Conservation (phyloP, 2,329 filamentous ascomycete genomes). For the Gaeumannomyces sp. region DNA sequence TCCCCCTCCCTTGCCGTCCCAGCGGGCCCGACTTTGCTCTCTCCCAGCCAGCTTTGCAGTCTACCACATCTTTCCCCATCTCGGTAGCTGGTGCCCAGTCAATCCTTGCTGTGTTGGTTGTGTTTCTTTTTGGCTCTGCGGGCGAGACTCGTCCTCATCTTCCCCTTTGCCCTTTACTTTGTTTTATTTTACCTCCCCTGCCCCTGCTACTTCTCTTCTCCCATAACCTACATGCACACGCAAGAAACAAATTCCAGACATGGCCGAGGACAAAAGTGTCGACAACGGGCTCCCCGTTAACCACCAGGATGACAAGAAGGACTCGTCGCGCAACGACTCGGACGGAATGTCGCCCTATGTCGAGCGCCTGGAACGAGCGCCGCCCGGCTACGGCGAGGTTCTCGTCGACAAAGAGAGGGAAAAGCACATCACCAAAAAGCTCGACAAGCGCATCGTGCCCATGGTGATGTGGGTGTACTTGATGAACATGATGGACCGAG, state of each 20-base stretch:
- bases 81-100: neutral
- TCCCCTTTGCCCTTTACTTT: neutral
- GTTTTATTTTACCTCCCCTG: neutral
- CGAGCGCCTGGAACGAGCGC: neutral
- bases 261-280: neutral
- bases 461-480: conserved; percentile 10
- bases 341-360: conserved; percentile 6
- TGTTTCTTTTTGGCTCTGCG: neutral
- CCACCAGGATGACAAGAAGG: conserved; percentile 2
- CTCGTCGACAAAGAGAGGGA: conserved; percentile 4
- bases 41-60: neutral
- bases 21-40: neutral
- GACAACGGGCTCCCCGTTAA: neutral
- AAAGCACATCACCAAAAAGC: conserved; percentile 5
- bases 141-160: neutral
- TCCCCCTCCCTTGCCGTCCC: neutral
- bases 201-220: neutral
- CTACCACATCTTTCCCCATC: neutral
- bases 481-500: conserved; percentile 10
- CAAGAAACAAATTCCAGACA: neutral
- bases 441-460: conserved; percentile 9
- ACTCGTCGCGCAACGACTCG: conserved; percentile 2
- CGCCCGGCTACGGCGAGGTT: neutral
- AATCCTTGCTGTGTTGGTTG: conserved; percentile 1
- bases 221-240: neutral